phyloP scores from a whole-genome alignment of 345 rosid species.

The Eucalyptus sp. region DNA sequence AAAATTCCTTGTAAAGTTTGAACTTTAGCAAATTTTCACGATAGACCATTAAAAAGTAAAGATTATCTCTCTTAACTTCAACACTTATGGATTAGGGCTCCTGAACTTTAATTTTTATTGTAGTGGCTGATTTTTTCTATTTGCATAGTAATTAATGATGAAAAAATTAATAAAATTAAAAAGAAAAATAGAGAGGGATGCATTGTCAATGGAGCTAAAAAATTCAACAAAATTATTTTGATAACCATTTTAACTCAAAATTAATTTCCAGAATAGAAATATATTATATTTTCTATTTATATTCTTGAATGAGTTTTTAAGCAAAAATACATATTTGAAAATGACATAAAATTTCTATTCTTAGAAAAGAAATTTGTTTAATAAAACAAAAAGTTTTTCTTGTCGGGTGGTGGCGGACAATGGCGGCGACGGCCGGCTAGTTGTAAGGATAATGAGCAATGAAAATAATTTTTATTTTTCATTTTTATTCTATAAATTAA shows the following conservation, averaged over 20 bases:
- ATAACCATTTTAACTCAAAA: too few species aligned
- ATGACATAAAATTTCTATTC: rapidly evolving
- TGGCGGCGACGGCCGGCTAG: rapidly evolving
- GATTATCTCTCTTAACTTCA: background rate
- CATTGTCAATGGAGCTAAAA: background rate
- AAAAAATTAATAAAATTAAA: background rate
- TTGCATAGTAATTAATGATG: background rate
- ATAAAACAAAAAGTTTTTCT: too few species aligned
- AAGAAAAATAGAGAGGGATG: background rate
- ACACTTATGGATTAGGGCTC: background rate
- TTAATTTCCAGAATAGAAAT: too few species aligned
- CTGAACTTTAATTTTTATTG: background rate
- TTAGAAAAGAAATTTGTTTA: rapidly evolving
- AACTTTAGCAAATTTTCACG: background rate
- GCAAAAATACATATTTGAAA: too few species aligned
- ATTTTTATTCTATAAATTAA: too few species aligned
- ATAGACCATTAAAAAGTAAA: background rate
- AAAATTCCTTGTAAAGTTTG: background rate
- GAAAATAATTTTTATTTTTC: rapidly evolving
- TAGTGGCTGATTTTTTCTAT: background rate
- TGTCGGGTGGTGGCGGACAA: rapidly evolving
- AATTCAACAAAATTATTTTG: background rate
- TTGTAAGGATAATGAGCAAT: rapidly evolving
- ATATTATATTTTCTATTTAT: background rate
- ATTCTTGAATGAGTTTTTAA: too few species aligned